Evolutionary conservation across 2,329 filamentous ascomycete species (phyloP), one percentile per base, ranked within the genome.

Genomic region (Ophiostoma ips): DNA sequence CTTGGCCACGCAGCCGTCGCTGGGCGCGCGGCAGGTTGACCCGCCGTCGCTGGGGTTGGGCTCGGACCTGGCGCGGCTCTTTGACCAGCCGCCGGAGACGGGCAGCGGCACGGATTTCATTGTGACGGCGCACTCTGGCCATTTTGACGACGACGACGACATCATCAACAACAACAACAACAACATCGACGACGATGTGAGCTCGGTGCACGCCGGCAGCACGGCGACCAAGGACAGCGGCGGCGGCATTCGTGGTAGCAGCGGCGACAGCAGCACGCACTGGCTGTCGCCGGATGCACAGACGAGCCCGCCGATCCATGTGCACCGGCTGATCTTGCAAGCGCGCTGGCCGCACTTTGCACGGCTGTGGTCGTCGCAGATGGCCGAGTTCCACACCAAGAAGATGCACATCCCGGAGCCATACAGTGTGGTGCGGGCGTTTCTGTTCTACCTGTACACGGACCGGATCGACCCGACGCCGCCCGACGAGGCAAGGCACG

Each of bases 361-460:
- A 37, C 83, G 92, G 15, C 71, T 98, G 3, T 96, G 94, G 70
- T 83, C 84, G 48, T 81, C 90, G 5, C 88, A 95, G 61, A 98
- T 98, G 92, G 82, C 85, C 12, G 92, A 98, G 63, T 98, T 94
- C 60, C 92, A 98, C 63, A 92, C 87, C 15, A 92, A 92, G 61
- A 88, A 86, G 65, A 92, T 98, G 84, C 90, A 98, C 66, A 95
- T 98, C 41, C 90, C 92, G 0, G 94, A 98, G 61, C 89, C 90
- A 1, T 96, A 95, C 65, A 83, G 81, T 1, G 88, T 95, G 0
- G 92, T 98, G 44, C 88, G 87, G 58, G 87, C 90, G 1, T 98
- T 98, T 62, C 73, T 98, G 28, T 90, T 92, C 66, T 98, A 95
- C 61, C 77, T 98, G 1, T 98, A 98, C 66, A 95, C 92, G 0